Base-by-base conservation (phyloP, 805 yeast species). In the Debaryomyces hansenii region DNA sequence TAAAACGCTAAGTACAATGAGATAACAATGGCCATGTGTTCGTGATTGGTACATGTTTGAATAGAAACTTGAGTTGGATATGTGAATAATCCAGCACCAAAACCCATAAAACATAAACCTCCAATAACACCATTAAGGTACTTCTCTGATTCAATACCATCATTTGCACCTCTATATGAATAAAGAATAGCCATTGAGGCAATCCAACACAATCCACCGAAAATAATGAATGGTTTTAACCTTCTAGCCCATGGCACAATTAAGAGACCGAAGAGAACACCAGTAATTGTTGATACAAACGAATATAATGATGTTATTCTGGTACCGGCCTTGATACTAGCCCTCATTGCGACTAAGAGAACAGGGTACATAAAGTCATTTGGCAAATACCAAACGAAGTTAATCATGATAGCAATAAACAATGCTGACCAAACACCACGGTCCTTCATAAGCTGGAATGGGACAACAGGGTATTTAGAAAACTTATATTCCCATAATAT, bases 341-440 rank as follows among this genome's bases (percentile, higher is more conserved):
- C 83, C 56, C 79, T 68, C 59, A 85, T 78, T 3, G 85, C 84
- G 27, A 85, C 87, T 39, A 80, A 56, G 49, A 87, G 68, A 18
- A 85, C 84, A 0, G 90, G 76, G 64, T 82, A 85, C 63, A 87
- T 62, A 62, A 76, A 87, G 55, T 82, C 87, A 49, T 82, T 80
- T 42, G 85, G 89, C 84, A 85, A 79, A 62, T 81, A 77, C 77
- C 79, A 84, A 44, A 83, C 70, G 58, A 83, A 76, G 65, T 84
- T 78, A 48, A 84, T 70, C 50, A 85, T 64, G 47, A 84, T 63
- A 2, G 80, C 84, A 50, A 85, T 74, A 27, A 72, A 57, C 47
- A 84, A 57, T n/a, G 91, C 86, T 11, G 88, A 69, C 85, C 88
- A 84, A 28, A 86, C 83, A 50, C 86, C 87, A 54, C 90, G 78